These are phyloP conservation scores for Podospora appendiculata DNA, from an alignment of 495 filamentous ascomycete species.

Conservation along the genomic window DNA sequence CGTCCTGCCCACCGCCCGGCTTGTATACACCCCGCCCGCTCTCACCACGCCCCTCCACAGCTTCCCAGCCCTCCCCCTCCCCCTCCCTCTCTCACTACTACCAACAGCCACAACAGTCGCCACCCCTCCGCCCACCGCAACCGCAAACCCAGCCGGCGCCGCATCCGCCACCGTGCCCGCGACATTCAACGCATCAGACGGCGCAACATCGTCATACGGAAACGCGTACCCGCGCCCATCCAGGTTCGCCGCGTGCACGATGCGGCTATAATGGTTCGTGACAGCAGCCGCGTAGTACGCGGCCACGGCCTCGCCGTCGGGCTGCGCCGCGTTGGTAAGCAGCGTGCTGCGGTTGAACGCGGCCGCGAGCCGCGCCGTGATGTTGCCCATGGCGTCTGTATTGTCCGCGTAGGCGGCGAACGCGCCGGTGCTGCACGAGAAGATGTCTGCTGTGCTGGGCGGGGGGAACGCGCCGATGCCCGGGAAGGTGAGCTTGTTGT, in stretches of 20 bases:
- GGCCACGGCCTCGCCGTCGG: constrained; percentile 35
- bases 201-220: constrained; percentile 69
- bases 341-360: constrained; percentile 63
- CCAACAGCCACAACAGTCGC: not conserved
- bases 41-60: no score
- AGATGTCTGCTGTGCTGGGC: constrained; percentile 58
- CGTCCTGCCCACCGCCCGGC: no score
- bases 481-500: constrained; percentile 44
- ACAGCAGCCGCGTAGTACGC: constrained; percentile 41
- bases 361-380: constrained; percentile 60
- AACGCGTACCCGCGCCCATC: constrained; percentile 67
- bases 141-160: constrained; percentile 49
- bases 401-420: constrained; percentile 42
- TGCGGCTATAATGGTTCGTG: constrained; percentile 66
- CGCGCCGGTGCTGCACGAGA: constrained; percentile 62
- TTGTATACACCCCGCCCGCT: no score
- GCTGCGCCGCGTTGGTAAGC: constrained; percentile 39
- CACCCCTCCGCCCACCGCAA: constrained; percentile 44
- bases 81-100: not conserved
- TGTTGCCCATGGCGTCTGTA: constrained; percentile 35
- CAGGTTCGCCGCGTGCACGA: constrained; percentile 55
- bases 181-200: constrained; percentile 46
- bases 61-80: no score
- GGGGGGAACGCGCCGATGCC: constrained; percentile 42
- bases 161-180: constrained; percentile 55